These are phyloP conservation scores for Puya raimondii DNA, from an alignment of 176 grass and related monocot genomes.

Conservation along the genomic window DNA sequence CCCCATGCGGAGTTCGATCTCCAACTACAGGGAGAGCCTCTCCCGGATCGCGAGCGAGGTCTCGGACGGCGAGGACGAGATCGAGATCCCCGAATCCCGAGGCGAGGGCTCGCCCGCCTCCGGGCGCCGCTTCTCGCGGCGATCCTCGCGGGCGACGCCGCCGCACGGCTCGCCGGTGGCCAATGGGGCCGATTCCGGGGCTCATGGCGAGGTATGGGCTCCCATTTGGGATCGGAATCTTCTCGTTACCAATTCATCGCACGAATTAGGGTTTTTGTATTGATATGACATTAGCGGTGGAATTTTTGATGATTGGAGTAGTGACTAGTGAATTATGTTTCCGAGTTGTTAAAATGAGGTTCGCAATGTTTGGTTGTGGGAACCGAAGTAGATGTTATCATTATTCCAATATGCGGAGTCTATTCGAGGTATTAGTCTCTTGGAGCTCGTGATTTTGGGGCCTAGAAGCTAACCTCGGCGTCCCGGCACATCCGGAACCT, in stretches of 20 bases:
- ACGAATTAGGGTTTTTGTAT: background rate
- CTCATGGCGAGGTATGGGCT: conserved; percentile 49
- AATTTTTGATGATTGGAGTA: too few species aligned
- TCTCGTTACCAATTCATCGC: background rate
- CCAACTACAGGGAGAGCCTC: conserved; percentile 79
- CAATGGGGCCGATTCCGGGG: conserved; percentile 31
- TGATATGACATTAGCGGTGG: background rate
- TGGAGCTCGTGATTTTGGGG: too few species aligned
- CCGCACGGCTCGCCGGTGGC: conserved; percentile 23
- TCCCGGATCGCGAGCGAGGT: conserved; percentile 81
- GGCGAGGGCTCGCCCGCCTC: conserved; percentile 3
- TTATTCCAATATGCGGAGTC: too few species aligned
- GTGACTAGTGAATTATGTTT: too few species aligned
- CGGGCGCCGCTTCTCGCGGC: conserved; percentile 31
- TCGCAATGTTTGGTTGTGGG: too few species aligned
- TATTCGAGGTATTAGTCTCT: too few species aligned
- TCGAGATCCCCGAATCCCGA: conserved; percentile 21
- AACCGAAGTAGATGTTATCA: too few species aligned
- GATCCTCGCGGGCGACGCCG: background rate
- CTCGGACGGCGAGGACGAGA: conserved; percentile 55
- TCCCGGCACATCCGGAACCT: too few species aligned
- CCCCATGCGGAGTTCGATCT: conserved; percentile 67
- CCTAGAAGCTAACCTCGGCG: too few species aligned
- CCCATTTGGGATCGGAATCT: background rate
- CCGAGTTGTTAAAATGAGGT: too few species aligned